Evolutionary conservation across 2,329 filamentous ascomycete species (phyloP), one percentile per base, ranked within the genome.

Genomic region (Catunica adiposa): DNA sequence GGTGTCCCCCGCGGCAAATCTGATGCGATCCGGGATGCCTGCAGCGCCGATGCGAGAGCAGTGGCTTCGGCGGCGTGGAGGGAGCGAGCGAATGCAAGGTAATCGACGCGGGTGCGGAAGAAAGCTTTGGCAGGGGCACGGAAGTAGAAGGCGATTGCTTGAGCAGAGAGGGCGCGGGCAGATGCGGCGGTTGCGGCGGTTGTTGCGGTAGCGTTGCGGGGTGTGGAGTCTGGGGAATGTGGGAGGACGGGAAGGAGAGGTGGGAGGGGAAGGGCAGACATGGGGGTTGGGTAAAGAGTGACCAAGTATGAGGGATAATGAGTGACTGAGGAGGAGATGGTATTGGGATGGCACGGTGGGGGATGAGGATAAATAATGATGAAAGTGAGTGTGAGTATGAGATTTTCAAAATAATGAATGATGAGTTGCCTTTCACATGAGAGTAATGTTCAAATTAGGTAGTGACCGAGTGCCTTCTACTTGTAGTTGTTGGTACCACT

Each of bases 111-210:
- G 1, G 86, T 89, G 59, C 87, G 80, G 69, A 96, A 94, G 66
- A 96, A 96, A 15, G 89, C 86, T 69, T 95, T 95, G 54, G 89
- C 85, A 0, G 89, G 89, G 0, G 88, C 87, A 56, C 89, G 77
- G 66, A 95, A 96, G 70, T 94, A 96, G 63, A 95, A 95, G 23
- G 88, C 83, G 55, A 95, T 78, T 63, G 88, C 74, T 65, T 94
- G 85, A 6, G 87, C 84, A 62, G 84, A 89, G 60, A 95, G 68
- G 26, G 89, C 89, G 50, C 89, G 84, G 60, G 89, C 85, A 42
- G 86, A 80, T 22, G 89, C 89, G 3, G 89, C 89, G 22, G 86
- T 89, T n/a, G 86, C 85, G 51, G 86, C 89, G 1, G 77, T 80
- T 4, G 77, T 76, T 38, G 76, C 76, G 64, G 78, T 77, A 14